Percentiles rank a stretch among this genome's conserved stretches.
Evolutionary conservation across 169 alveolate species (phyloP).

Genomic region (Babesia gibsoni): DNA sequence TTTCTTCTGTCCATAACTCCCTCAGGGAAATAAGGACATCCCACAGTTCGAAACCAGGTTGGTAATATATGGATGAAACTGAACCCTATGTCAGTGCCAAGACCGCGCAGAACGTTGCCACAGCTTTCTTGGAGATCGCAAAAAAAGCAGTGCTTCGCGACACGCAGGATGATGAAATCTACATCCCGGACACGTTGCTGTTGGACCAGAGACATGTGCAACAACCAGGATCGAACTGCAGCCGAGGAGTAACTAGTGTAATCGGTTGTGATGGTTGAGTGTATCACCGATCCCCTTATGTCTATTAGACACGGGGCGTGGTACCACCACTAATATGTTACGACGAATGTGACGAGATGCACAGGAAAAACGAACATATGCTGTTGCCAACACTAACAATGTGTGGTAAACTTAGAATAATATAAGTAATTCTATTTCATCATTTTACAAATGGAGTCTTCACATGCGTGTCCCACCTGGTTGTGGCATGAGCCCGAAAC

Average conservation of each 20-base stretch:
- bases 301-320: too few species aligned
- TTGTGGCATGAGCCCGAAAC: too few species aligned
- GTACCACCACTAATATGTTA: too few species aligned
- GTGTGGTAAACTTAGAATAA: too few species aligned
- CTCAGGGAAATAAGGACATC: constrained; percentile 85
- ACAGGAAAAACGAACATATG: too few species aligned
- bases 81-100: constrained; percentile 82
- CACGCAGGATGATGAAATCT: constrained; percentile 83
- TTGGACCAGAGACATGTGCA: constrained; percentile 52
- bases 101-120: constrained; percentile 91
- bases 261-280: constrained; percentile 48
- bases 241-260: constrained; percentile 43
- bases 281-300: too few species aligned
- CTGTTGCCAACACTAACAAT: too few species aligned
- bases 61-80: neutral
- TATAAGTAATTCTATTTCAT: too few species aligned
- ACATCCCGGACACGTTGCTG: constrained; percentile 61
- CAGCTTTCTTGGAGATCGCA: constrained; percentile 91
- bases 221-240: constrained; percentile 33
- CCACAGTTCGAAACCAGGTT: constrained; percentile 92
- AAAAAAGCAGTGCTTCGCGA: constrained; percentile 82
- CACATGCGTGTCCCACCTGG: too few species aligned
- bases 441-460: too few species aligned
- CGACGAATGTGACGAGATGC: too few species aligned
- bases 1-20: too few species aligned